Percentiles rank a stretch among this genome's conserved stretches.
Conservation (phyloP, 495 filamentous ascomycete species). For the Recurvomyces mirabilis region DNA sequence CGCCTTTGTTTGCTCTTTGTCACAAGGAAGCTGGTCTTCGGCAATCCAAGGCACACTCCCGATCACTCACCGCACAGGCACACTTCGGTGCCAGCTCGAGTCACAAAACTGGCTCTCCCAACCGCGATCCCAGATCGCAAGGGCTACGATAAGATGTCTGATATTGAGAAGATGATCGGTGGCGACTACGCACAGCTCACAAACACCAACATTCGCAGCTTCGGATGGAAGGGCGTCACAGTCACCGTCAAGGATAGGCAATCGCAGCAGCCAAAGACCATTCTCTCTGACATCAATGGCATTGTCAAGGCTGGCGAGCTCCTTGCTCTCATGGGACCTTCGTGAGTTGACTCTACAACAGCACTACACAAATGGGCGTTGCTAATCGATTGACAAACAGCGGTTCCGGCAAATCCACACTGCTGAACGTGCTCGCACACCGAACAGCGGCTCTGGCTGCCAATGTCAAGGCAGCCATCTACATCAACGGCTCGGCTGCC, state of each 20-base stretch:
- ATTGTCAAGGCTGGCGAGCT: constrained; percentile 53
- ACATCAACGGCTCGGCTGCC: constrained; percentile 45
- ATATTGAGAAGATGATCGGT: constrained; percentile 29
- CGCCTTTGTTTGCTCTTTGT: constrained; percentile 5
- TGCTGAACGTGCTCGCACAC: constrained; percentile 62
- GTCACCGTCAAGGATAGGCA: constrained; percentile 59
- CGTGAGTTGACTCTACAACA: constrained; percentile 22
- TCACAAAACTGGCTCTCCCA: constrained; percentile 4
- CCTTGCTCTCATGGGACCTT: constrained; percentile 66
- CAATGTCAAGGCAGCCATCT: constrained; percentile 38
- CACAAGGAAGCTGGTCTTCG: constrained; percentile 9
- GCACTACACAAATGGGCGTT: too few species aligned
- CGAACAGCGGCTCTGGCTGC: constrained; percentile 39
- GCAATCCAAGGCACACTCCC: background rate
- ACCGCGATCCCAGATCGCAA: constrained; percentile 5
- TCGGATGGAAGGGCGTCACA: constrained; percentile 50
- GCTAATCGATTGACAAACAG: constrained; percentile 11
- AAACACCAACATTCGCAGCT: constrained; percentile 34
- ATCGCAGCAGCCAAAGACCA: constrained; percentile 45
- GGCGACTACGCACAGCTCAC: constrained; percentile 31
- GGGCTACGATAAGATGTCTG: constrained; percentile 23
- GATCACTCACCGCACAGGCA: too few species aligned
- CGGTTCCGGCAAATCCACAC: constrained; percentile 66
- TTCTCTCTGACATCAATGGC: constrained; percentile 44
- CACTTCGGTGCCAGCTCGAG: background rate